Evolutionary conservation across 78 protist species (phyloP), one percentile per base, ranked within the genome.

Genomic region (Salpingoeca rosetta): DNA sequence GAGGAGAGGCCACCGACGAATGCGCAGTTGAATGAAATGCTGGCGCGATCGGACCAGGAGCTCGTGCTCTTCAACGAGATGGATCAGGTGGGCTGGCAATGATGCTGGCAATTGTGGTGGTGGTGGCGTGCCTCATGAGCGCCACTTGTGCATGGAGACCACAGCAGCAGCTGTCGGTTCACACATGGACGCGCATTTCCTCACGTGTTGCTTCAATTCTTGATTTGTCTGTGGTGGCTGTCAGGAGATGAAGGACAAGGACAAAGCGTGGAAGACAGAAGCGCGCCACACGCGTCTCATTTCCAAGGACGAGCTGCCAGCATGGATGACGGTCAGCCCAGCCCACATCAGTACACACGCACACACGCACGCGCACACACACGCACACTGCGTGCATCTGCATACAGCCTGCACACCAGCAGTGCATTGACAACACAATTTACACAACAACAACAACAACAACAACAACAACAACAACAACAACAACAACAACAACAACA

Each of bases 1-100:
- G 56, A 75, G 11, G 44, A 36, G n/a, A 40, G 1, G 83, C 35
- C 65, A 22, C 31, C 17, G 65, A 51, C 65, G 65, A 22, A 51
- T 51, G 31, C 7, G 17, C 65, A 51, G 65, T 17, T 85, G n/a
- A 85, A 85, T 79, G 26, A 24, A 35, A 51, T 85, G 84, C 26
- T 85, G 1, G 88, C 88, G 40, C 88, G 88, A 12, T 38, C 40
- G 17, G 78, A 51, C 36, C 83, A 78, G 22, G 84, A 76, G 76
- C 36, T 45, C 3, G 80, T 28, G 43, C n/a, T 57, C 56, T 86
- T 43, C 41, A 2, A 51, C 35, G 26, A 3, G 56, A 37, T 79
- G 57, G 83, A 72, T 82, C 11, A 80, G 88, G 84, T 51, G 17
- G 28, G 74, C 17, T 1, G 35, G 45, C 17, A 31, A 10, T 35